Conservation (phyloP, 768 basidiomycete species). For the Cystoderma amianthinum region DNA sequence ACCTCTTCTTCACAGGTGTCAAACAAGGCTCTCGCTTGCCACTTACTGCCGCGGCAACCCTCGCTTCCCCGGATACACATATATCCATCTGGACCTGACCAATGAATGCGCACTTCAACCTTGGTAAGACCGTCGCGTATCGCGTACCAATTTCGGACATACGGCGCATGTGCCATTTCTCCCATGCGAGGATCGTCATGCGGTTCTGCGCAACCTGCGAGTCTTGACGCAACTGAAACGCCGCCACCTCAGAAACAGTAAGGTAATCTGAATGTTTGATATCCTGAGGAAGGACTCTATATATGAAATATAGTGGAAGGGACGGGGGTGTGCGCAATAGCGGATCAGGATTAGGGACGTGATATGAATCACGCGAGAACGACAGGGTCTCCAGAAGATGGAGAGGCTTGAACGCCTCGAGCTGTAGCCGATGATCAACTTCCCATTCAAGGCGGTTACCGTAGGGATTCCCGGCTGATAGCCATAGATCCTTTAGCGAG, state of each 20-base stretch:
- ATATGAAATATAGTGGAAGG: conserved; percentile 16
- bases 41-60: background rate
- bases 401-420: conserved; percentile 13
- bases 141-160: conserved; percentile 12
- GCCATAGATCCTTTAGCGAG: conserved; percentile 15
- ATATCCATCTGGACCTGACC: conserved; percentile 11
- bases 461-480: conserved; percentile 18
- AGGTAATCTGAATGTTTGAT: conserved; percentile 6
- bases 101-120: conserved; percentile 15
- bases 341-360: conserved; percentile 12
- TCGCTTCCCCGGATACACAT: background rate
- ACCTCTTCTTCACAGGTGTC: background rate
- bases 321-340: too few relatives aligned
- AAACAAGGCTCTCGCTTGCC: background rate
- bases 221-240: conserved; percentile 5
- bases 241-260: conserved; percentile 6
- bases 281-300: conserved; percentile 13
- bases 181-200: conserved; percentile 16
- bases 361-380: conserved; percentile 22
- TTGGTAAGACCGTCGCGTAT: conserved; percentile 11
- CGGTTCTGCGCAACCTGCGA: conserved; percentile 8
- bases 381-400: conserved; percentile 13
- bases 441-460: conserved; percentile 18
- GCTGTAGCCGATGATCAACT: conserved; percentile 13
- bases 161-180: conserved; percentile 17